Evolutionary conservation across 1,284 basidiomycete genomes (phyloP), one percentile per base, ranked within the genome.

Genomic region (Prillingera fragicola): DNA sequence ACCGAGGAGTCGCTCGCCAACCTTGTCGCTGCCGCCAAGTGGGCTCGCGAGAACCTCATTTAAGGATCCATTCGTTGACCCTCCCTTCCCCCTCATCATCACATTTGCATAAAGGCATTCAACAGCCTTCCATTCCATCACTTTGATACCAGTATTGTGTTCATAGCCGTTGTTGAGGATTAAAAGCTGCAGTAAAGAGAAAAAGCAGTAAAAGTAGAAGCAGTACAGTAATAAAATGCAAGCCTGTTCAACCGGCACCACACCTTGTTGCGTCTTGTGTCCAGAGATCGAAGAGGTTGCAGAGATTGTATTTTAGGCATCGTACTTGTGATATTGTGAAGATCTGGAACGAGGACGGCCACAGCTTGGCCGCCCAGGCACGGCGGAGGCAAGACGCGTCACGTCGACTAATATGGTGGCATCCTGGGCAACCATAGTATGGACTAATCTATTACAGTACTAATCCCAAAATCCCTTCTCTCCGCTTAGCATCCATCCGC

Each of bases 1-100:
- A 94, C 89, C 48, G 87, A 95, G 77, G 75, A 75, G 59, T 85
- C 87, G 33, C 81, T 94, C 68, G 69, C 74, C 63, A 96, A 95
- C 78, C 54, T 94, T 64, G 94, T 96, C 67, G 80, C 80, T 57
- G 88, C 82, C 70, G 88, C 88, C 62, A 82, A 84, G 69, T 91
- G 87, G 87, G 88, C 88, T 60, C 85, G 88, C 67, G 70, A 81
- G 74, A 80, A 77, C 65, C 83, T 84, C 72, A 80, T 80, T 71
- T 91, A 78, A 82, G 68, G 19, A 33, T 24, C 28, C 17, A 28
- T 18, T 44, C 34, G 36, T 34, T 33, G 28, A 18, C 13, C n/a
- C 42, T 23, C 23, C 17, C 25, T 34, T 27, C 24, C 38, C 40
- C 25, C 38, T 35, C 38, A 40, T 41, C 38, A 34, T 29, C n/a